Evolutionary conservation across 2,329 filamentous ascomycete genomes (phyloP), one percentile per base, ranked within the genome.

Genomic region (Colletotrichum tabaci): DNA sequence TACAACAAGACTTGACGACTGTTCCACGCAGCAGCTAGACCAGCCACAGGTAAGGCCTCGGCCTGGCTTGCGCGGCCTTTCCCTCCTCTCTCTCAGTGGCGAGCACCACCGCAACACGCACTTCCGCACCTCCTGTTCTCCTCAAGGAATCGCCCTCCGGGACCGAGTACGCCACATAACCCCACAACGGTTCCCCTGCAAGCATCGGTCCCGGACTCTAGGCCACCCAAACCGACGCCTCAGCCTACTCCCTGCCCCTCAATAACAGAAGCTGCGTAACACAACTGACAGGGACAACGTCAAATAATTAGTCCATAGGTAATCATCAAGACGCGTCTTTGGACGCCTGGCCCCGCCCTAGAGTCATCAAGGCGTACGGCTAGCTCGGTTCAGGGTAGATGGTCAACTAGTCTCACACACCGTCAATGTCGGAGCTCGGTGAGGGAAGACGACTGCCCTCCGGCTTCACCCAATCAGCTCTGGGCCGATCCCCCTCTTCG

Each of bases 391-490:
- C 58, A 65, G 52, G 65, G 57, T 21, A 10, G 46, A 46, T 60
- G 4, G 50, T 21, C 44, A 26, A 47, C 64, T 67, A 18, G 16
- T 70, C 18, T 40, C 23, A 9, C 26, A 66, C 18, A 35, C 44
- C 15, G 58, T 61, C 30, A 23, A 49, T 40, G 38, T 61, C 66
- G 61, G 66, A 40, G 66, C 70, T 72, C 67, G 60, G 55, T 66
- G 35, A n/a, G 53, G 58, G 3, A 64, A 40, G 55, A 13, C 55
- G 44, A 26, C 66, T 61, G 61, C 44, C 55, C 61, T 64, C 52
- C 52, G 62, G n/a, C 52, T 52, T 50, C 38, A 63, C 52, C 71
- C 68, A 73, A 73, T 73, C 60, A 38, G 61, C 47, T 47, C 18
- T 57, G 16, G 60, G 30, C 61, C 61, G 66, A 58, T 42, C 30